phyloP scores from a whole-genome alignment of 2,329 filamentous ascomycete species.

The Nigrospora sphaerica region DNA sequence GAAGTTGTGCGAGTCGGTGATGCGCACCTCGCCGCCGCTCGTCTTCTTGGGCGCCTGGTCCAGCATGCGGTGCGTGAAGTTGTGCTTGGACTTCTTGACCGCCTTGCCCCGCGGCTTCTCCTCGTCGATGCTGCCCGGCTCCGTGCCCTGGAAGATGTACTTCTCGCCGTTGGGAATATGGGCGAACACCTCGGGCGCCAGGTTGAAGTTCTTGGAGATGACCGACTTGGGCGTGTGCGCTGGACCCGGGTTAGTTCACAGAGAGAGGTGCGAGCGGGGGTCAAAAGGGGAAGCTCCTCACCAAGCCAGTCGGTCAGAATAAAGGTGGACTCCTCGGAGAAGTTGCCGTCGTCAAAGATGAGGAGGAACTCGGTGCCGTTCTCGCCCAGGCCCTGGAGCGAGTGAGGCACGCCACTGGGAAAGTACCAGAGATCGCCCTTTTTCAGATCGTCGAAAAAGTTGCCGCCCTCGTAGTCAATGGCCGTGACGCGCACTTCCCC shows the following conservation, averaged over 20 bases:
- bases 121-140: conserved; percentile 56
- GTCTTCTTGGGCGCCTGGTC: conserved; percentile 60
- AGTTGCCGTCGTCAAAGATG: conserved; percentile 35
- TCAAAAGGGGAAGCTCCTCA: conserved; percentile 20
- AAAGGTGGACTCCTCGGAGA: conserved; percentile 61
- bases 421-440: conserved; percentile 80
- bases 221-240: conserved; percentile 67
- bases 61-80: conserved; percentile 67
- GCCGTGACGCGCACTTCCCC: conserved; percentile 66
- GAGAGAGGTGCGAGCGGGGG: conserved; percentile 6
- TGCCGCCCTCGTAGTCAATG: conserved; percentile 67
- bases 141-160: conserved; percentile 69
- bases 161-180: conserved; percentile 61
- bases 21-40: conserved; percentile 64
- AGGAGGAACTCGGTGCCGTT: conserved; percentile 61
- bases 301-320: conserved; percentile 66
- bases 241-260: conserved; percentile 11
- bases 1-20: conserved; percentile 71
- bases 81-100: conserved; percentile 59
- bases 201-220: conserved; percentile 67
- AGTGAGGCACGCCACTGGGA: conserved; percentile 70
- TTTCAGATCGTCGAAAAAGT: conserved; percentile 68
- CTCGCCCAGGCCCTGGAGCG: conserved; percentile 61
- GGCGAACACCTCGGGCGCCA: conserved; percentile 63
- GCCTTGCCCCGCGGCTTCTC: conserved; percentile 55